Conservation (phyloP, 306 rosid species). For the Lotus japonicus region DNA sequence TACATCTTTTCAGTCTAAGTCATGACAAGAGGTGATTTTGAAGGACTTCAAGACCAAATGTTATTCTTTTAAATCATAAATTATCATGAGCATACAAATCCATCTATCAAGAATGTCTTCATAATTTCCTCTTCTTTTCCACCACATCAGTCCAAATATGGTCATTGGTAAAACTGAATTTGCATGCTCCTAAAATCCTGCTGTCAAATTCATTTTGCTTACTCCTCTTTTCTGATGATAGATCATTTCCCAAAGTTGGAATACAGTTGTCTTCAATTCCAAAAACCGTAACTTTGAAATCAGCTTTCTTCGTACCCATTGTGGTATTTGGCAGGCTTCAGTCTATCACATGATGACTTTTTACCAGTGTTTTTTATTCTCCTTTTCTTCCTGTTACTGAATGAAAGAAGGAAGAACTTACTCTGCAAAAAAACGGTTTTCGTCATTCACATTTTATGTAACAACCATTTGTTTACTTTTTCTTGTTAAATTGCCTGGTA, state of each 20-base stretch:
- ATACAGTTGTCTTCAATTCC: not conserved
- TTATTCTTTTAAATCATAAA: slow-evolving; percentile 5
- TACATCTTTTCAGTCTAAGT: slow-evolving; percentile 5
- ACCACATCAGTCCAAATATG: not conserved
- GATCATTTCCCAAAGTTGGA: slow-evolving; percentile 9
- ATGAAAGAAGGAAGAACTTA: not conserved
- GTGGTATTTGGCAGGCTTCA: not conserved
- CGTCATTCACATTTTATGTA: not conserved
- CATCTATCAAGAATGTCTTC: not conserved
- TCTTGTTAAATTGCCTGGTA: not conserved
- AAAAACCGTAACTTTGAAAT: not conserved
- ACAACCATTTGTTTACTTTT: slow-evolving; percentile 4
- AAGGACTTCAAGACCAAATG: not conserved
- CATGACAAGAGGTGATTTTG: not conserved
- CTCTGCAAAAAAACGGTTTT: not conserved
- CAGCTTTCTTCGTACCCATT: not conserved
- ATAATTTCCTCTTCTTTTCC: not conserved
- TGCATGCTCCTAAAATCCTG: not conserved
- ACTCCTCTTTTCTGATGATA: not conserved
- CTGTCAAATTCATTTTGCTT: not conserved
- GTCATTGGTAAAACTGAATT: not conserved
- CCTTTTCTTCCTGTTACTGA: not conserved
- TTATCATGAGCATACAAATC: not conserved
- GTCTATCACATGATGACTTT: not conserved
- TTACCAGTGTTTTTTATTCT: not conserved